Base-by-base conservation (phyloP, 257 asterid genomes). In the Capsicum baccatum region DNA sequence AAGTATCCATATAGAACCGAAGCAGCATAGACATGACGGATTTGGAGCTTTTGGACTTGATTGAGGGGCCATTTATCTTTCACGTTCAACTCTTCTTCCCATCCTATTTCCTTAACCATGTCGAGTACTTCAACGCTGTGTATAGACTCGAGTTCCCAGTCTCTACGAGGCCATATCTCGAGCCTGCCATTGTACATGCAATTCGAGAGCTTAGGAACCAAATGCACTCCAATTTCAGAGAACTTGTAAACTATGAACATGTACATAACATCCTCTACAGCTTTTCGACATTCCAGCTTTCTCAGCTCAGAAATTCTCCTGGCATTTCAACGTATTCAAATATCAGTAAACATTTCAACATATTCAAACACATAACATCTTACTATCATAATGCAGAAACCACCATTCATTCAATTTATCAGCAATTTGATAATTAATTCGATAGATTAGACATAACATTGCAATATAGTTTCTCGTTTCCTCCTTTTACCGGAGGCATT, bases 111-210 rank as follows among this genome's bases (percentile, higher is more conserved):
- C 85, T 87, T 91, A 56, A 97, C 92, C 94, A 97, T 87, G 68
- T 95, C 92, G 35, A 95, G 86, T 54, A 83, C 94, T 86, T 94
- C 97, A 21, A 70, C 57, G 84, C 89, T 88, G 78, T 97, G 96
- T 26, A 97, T 91, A 3, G 99, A 95, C 91, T 93, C 93, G 5
- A 97, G 97, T 63, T 93, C 97, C 94, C 96, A 93, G 68, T 93
- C 94, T 88, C 87, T 92, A 1, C 94, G 88, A 12, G 99, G 97
- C 79, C 87, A 87, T 56, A 97, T 91, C 90, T 97, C 99, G 0
- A 97, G 90, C 81, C 99, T 86, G 62, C 91, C 92, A 58, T 92
- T 91, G 33, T 79, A 94, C 54, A 93, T 78, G 83, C 99, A 95
- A 89, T 91, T 88, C 80, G 97, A 91, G 33, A 94, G 93, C 17